Evolutionary conservation across 306 rosid genomes (phyloP), one percentile per base, ranked within the genome.

Genomic region (Vigna trinervia): DNA sequence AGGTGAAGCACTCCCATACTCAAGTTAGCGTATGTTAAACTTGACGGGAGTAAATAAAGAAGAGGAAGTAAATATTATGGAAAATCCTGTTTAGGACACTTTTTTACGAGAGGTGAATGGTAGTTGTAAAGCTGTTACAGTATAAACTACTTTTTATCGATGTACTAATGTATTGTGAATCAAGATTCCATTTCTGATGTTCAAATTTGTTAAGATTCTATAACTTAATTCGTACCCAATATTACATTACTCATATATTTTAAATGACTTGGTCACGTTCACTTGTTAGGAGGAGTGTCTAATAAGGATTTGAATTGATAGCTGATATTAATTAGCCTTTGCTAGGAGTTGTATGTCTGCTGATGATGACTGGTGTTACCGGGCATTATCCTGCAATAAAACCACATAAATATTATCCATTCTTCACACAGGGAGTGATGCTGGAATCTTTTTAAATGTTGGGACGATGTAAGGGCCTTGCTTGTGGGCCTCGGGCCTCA

Each of bases 201-300:
- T 61, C 43, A 12, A 61, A 14, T 61, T 30, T 61, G 20, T 15
- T 19, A 32, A 32, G 8, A 5, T 61, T 20, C 14, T 32, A 14
- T 32, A 61, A 30, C 45, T 5, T 19, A 5, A 14, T 60, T 60
- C 3, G 5, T 13, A 32, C 22, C 5, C 9, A 60, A 30, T 32
- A 61, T 32, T 22, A 28, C 22, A 60, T 5, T 60, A 20, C 20
- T 60, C 66, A 14, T 30, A 39, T 60, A 13, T 56, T 56, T 11
- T 59, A 47, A 32, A 47, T 59, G 62, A 34, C 72, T 70, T 32
- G 52, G 56, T 38, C 47, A 39, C 71, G 56, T 39, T 78, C 72
- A 36, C 77, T 48, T 60, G 64, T 26, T 26, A 26, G 3, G 28
- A 26, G 3, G 28, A 3, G 28, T 26, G 28, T 0, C 28, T 26